phyloP scores from a whole-genome alignment of 2,329 filamentous ascomycete genomes.

The Cercospora zeae-maydis region DNA sequence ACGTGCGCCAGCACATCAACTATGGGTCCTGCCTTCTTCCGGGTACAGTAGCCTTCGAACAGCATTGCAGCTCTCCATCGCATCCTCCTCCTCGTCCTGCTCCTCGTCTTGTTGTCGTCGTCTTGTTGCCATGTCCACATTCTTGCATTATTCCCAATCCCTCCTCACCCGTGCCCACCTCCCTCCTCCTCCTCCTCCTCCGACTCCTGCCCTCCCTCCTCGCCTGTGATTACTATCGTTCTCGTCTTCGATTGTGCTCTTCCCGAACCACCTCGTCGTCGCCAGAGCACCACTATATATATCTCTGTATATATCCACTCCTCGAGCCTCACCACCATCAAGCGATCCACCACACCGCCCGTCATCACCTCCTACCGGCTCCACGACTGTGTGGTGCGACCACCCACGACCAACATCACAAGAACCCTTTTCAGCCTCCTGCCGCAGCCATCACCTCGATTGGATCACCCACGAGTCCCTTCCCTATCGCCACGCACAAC shows the following conservation, averaged over 20 bases:
- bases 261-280: slow-evolving; percentile 18
- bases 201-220: background rate
- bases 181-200: background rate
- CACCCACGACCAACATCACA: slow-evolving; percentile 16
- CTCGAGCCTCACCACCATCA: slow-evolving; percentile 15
- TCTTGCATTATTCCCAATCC: slow-evolving; percentile 23
- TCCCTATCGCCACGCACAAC: slow-evolving; percentile 23
- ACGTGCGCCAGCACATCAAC: slow-evolving; percentile 86
- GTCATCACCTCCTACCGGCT: slow-evolving; percentile 15
- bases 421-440: slow-evolving; percentile 27
- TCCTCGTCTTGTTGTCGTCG: background rate
- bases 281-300: slow-evolving; percentile 14
- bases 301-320: slow-evolving; percentile 21
- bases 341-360: slow-evolving; percentile 4
- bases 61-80: slow-evolving; percentile 29
- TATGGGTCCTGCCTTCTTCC: slow-evolving; percentile 43
- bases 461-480: slow-evolving; percentile 23
- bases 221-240: slow-evolving; percentile 11
- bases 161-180: slow-evolving; percentile 28
- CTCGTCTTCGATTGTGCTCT: slow-evolving; percentile 26
- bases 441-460: slow-evolving; percentile 29
- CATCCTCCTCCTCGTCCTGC: too few species aligned
- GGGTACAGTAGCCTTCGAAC: slow-evolving; percentile 29
- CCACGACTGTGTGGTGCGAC: slow-evolving; percentile 33
- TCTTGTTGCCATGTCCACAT: slow-evolving; percentile 22